A percentile compares a stretch with the other conserved stretches of the same genome.
phyloP scores from a whole-genome alignment of 2,329 filamentous ascomycete genomes.

The Colletotrichum godetiae region DNA sequence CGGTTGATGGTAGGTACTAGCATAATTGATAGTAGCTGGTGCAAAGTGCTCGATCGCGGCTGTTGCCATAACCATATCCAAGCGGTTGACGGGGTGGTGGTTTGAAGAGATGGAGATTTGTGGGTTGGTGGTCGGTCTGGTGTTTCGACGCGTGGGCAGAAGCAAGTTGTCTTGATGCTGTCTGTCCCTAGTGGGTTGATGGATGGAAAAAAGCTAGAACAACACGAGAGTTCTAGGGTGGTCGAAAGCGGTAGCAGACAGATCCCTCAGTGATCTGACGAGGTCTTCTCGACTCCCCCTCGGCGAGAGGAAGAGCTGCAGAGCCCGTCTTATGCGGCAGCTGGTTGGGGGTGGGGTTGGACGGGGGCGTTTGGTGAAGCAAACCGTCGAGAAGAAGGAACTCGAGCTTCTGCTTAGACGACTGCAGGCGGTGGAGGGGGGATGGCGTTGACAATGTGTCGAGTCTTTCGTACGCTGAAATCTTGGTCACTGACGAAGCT shows the following conservation, averaged over 20 bases:
- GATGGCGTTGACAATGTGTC: conserved; percentile 74
- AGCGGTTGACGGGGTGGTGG: conserved; percentile 40
- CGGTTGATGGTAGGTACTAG: conserved; percentile 54
- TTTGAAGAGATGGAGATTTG: conserved; percentile 29
- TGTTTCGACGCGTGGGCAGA: conserved; percentile 32
- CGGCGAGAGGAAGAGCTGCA: conserved; percentile 98
- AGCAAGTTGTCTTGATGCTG: conserved; percentile 16
- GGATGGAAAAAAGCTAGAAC: conserved; percentile 37
- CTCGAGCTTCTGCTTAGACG: conserved; percentile 59
- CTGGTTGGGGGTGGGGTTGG: conserved; percentile 76
- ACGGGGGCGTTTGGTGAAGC: conserved; percentile 58
- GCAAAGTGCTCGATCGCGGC: conserved; percentile 66
- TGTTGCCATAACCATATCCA: conserved; percentile 75
- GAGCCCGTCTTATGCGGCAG: conserved; percentile 99
- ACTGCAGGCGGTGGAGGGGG: conserved; percentile 65
- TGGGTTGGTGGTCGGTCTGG: conserved; percentile 21
- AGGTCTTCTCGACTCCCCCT: conserved; percentile 99
- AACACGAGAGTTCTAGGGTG: conserved; percentile 79
- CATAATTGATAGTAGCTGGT: conserved; percentile 59
- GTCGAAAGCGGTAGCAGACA: conserved; percentile 94
- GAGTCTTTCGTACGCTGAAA: conserved; percentile 74
- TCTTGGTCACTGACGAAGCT: conserved; percentile 74
- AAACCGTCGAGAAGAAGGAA: conserved; percentile 62
- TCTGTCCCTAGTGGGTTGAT: conserved; percentile 16
- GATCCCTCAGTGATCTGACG: conserved; percentile 91